Evolutionary conservation across 2,329 filamentous ascomycete species (phyloP).

Genomic region (Kalmusia sp.): DNA sequence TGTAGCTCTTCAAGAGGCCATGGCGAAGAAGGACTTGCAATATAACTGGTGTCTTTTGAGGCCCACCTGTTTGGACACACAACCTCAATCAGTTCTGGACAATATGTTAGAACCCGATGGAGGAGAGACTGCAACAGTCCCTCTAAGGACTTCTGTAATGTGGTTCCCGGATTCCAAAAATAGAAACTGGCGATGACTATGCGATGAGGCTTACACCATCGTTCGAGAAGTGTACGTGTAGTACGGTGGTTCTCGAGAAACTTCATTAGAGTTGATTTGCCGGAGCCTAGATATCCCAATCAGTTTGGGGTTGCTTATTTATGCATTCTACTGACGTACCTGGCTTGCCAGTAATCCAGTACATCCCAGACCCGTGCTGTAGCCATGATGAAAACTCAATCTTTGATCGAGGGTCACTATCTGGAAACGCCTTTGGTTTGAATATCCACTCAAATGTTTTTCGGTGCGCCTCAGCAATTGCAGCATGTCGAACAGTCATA

Average conservation of each 20-base stretch:
- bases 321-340: constrained; percentile 18
- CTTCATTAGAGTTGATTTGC: constrained; percentile 44
- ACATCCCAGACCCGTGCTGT: background rate
- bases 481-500: constrained; percentile 4
- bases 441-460: constrained; percentile 18
- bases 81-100: constrained; percentile 1
- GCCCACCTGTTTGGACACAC: constrained; percentile 4
- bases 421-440: background rate
- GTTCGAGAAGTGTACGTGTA: constrained; percentile 20
- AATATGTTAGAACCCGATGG: constrained; percentile 18
- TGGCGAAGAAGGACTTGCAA: background rate
- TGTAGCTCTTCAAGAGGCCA: constrained; percentile 10
- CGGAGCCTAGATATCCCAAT: constrained; percentile 29
- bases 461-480: constrained; percentile 5
- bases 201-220: constrained; percentile 16
- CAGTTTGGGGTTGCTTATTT: background rate
- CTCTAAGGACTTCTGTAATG: constrained; percentile 26
- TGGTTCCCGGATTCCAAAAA: constrained; percentile 37
- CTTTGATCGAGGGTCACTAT: background rate
- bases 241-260: constrained; percentile 23
- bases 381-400: constrained; percentile 10
- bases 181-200: constrained; percentile 28
- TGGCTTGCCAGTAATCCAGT: constrained; percentile 53
- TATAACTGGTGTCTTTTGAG: background rate
- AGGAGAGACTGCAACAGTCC: constrained; percentile 28